Conservation (phyloP, 2,329 filamentous ascomycete species). For the Alternaria panax region DNA sequence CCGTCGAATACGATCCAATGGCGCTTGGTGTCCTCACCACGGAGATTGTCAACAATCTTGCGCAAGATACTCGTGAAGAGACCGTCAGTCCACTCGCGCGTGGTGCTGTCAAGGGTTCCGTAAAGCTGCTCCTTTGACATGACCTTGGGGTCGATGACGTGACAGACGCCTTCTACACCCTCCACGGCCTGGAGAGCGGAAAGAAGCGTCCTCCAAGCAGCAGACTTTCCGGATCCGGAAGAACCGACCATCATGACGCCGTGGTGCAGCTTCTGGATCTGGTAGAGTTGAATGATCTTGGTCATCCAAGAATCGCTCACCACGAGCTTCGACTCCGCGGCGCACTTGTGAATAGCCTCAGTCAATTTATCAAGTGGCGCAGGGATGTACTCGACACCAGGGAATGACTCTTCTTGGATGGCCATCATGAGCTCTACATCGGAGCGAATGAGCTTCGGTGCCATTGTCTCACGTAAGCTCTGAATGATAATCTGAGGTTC, state of each 20-base stretch:
- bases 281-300: constrained; percentile 94
- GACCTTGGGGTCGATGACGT: constrained; percentile 99
- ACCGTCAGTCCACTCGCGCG: constrained; percentile 98
- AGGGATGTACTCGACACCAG: constrained; percentile 89
- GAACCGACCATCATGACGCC: constrained; percentile 99
- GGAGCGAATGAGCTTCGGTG: constrained; percentile 90
- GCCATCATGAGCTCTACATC: constrained; percentile 88
- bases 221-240: constrained; percentile 96
- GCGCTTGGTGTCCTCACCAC: constrained; percentile 93
- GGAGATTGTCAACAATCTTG: constrained; percentile 98
- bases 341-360: constrained; percentile 80
- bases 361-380: constrained; percentile 83
- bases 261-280: constrained; percentile 97
- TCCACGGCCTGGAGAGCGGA: constrained; percentile 92
- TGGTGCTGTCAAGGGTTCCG: constrained; percentile 93
- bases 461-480: constrained; percentile 97
- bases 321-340: constrained; percentile 83
- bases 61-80: constrained; percentile 96
- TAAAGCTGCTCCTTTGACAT: constrained; percentile 99
- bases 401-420: constrained; percentile 88
- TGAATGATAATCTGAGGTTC: constrained; percentile 99
- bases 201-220: constrained; percentile 90
- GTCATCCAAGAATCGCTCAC: constrained; percentile 97
- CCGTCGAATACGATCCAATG: constrained; percentile 99
- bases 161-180: constrained; percentile 89